These are phyloP conservation scores for Malassezia nana DNA, from an alignment of 1,284 basidiomycete species.

Conservation along the genomic window DNA sequence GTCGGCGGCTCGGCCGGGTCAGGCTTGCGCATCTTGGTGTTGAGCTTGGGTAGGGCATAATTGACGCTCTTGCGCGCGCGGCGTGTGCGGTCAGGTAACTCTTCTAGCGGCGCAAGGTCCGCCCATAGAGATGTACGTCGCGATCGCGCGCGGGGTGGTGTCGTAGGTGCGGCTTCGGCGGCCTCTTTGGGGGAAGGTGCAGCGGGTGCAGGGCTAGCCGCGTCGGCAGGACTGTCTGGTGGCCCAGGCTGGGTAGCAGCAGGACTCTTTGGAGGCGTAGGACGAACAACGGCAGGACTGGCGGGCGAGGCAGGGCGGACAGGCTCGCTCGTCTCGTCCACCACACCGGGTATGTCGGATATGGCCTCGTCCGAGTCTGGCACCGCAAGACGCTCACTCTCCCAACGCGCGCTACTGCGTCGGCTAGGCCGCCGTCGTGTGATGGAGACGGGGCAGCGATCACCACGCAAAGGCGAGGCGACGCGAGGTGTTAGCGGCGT, in stretches of 20 bases:
- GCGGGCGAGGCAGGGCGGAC: too few relatives aligned
- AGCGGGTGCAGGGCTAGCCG: background rate
- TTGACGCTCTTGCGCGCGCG: conserved; percentile 42
- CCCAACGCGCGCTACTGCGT: conserved; percentile 4
- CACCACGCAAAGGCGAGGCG: conserved; percentile 9
- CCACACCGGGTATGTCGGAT: too few relatives aligned
- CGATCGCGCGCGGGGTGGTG: background rate
- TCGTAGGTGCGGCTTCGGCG: background rate
- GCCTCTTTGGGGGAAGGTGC: background rate
- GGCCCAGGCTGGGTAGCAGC: background rate
- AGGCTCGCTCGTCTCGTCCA: too few relatives aligned
- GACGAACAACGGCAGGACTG: too few relatives aligned
- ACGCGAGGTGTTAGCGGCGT: background rate
- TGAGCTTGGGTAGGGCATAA: conserved; percentile 46
- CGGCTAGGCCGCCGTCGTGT: conserved; percentile 6
- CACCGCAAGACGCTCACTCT: background rate
- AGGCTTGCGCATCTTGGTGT: conserved; percentile 48
- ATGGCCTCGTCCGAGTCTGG: background rate
- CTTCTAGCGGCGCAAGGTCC: background rate
- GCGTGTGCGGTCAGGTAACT: conserved; percentile 12
- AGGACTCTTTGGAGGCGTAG: too few relatives aligned
- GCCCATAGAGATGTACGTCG: background rate
- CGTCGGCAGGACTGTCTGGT: background rate
- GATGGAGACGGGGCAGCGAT: conserved; percentile 8
- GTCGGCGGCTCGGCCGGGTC: conserved; percentile 17